Percentiles rank a stretch among this genome's conserved stretches.
Conservation (phyloP, 352 stramenopile species). For the Pythium inflatum region DNA sequence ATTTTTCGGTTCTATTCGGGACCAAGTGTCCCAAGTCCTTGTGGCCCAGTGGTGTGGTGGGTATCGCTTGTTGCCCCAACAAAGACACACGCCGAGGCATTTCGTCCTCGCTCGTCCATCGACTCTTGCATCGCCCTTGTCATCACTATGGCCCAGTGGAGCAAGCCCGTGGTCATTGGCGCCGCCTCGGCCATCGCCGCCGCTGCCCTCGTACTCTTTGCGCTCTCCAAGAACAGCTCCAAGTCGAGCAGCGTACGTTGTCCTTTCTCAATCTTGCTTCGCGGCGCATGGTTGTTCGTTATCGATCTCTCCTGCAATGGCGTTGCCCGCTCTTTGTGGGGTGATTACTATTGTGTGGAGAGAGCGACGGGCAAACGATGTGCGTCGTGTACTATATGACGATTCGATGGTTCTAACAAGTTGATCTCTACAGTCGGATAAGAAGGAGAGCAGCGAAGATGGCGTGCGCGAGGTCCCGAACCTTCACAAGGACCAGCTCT, state of each 20-base stretch:
- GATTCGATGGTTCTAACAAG: no score
- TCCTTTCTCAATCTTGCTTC: not conserved
- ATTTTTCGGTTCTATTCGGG: no score
- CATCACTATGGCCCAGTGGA: constrained; percentile 70
- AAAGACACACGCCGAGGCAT: constrained; percentile 32
- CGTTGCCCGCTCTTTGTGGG: not conserved
- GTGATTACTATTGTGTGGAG: not conserved
- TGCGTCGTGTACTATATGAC: no score
- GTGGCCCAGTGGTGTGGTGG: no score
- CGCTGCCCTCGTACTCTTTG: constrained; percentile 58
- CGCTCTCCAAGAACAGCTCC: constrained; percentile 44
- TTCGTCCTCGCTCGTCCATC: not conserved
- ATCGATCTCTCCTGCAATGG: no score
- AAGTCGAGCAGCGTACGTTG: constrained; percentile 44
- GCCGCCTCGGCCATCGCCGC: constrained; percentile 71
- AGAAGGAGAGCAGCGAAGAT: constrained; percentile 65
- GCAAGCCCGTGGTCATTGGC: constrained; percentile 80
- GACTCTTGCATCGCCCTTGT: not conserved
- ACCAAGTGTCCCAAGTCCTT: no score
- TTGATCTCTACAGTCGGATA: constrained; percentile 56
- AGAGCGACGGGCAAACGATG: no score
- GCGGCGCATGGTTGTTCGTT: no score
- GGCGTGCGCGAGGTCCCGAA: constrained; percentile 77
- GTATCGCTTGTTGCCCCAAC: constrained; percentile 11
- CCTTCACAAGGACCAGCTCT: constrained; percentile 86